These are phyloP conservation scores for Yamadazyma taylorii DNA, from an alignment of 1,139 yeast species.

Conservation along the genomic window DNA sequence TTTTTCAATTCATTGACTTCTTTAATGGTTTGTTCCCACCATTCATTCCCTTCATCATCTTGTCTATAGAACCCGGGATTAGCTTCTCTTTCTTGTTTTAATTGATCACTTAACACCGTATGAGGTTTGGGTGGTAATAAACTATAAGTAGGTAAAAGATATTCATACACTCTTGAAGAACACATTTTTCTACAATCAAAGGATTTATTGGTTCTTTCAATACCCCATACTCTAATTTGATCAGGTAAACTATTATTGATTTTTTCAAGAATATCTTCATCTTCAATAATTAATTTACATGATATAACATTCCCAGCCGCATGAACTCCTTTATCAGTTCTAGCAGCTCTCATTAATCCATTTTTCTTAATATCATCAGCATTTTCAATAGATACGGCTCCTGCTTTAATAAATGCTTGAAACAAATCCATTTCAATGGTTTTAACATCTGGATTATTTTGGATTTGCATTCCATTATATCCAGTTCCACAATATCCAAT, in stretches of 20 bases:
- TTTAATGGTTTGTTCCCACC: constrained; percentile 63
- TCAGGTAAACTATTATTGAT: constrained; percentile 78
- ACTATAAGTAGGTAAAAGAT: constrained; percentile 86
- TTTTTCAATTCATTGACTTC: constrained; percentile 35
- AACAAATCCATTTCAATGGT: constrained; percentile 93
- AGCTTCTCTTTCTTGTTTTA: constrained; percentile 51
- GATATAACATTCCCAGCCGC: constrained; percentile 97
- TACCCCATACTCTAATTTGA: constrained; percentile 91
- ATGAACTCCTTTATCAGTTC: constrained; percentile 98
- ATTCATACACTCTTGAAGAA: constrained; percentile 91
- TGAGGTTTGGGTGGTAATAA: constrained; percentile 87
- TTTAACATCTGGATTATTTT: constrained; percentile 75
- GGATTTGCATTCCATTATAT: constrained; percentile 94
- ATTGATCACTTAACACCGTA: constrained; percentile 59
- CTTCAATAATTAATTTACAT: constrained; percentile 85
- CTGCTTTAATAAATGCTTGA: constrained; percentile 81
- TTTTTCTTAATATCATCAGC: constrained; percentile 87
- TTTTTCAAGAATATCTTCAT: constrained; percentile 68
- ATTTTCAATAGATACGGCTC: constrained; percentile 87
- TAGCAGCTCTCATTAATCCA: constrained; percentile 93
- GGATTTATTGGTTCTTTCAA: constrained; percentile 82
- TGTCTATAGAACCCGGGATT: constrained; percentile 58
- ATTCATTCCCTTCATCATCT: constrained; percentile 66
- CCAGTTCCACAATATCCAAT: constrained; percentile 98
- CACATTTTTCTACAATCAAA: constrained; percentile 97